These are phyloP conservation scores for Lachnellula occidentalis DNA, from an alignment of 2,329 filamentous ascomycete genomes.

Conservation along the genomic window DNA sequence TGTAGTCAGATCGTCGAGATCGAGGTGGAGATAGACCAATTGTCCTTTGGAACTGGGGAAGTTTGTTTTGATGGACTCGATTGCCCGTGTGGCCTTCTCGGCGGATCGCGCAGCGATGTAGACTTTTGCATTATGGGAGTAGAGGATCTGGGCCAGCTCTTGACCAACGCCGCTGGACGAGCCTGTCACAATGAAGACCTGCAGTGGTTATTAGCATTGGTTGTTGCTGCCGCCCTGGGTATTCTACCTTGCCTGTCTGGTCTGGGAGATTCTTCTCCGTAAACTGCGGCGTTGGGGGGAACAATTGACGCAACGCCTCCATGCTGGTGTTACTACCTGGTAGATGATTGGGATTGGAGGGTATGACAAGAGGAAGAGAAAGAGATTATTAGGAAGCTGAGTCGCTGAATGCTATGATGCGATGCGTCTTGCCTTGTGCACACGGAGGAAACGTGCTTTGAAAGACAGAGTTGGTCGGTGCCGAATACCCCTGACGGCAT, in stretches of 20 bases:
- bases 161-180: slow-evolving; percentile 36
- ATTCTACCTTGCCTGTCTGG: slow-evolving; percentile 13
- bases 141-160: slow-evolving; percentile 36
- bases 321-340: slow-evolving; percentile 23
- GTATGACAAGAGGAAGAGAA: no score
- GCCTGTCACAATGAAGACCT: slow-evolving; percentile 37
- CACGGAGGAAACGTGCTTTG: neutral
- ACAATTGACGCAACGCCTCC: slow-evolving; percentile 13
- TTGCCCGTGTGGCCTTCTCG: slow-evolving; percentile 35
- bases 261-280: slow-evolving; percentile 31
- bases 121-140: slow-evolving; percentile 38
- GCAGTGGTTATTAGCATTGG: neutral
- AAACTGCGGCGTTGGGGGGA: slow-evolving; percentile 26
- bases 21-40: slow-evolving; percentile 34
- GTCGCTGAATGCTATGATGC: neutral
- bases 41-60: slow-evolving; percentile 30
- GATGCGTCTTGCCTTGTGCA: no score
- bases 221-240: neutral
- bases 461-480: neutral
- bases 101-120: slow-evolving; percentile 39
- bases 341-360: slow-evolving; percentile 6
- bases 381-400: no score
- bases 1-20: slow-evolving; percentile 36
- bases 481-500: neutral
- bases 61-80: slow-evolving; percentile 33